These are phyloP conservation scores for Candida odintsovae DNA, from an alignment of 805 yeast genomes.

Conservation along the genomic window DNA sequence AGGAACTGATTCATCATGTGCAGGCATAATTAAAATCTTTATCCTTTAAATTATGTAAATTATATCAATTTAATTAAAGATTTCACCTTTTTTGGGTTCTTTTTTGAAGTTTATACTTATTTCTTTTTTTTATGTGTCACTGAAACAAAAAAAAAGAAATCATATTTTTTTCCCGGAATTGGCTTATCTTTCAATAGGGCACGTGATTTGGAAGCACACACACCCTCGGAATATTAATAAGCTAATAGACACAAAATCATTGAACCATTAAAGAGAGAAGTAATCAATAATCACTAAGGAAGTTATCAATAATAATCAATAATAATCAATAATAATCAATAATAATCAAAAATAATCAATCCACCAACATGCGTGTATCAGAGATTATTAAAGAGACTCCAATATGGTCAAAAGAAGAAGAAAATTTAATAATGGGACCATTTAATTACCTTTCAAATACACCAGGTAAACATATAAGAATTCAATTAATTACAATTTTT, in stretches of 20 bases:
- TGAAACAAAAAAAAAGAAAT: no score
- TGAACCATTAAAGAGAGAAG: no score
- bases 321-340: no score
- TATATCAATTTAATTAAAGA: no score
- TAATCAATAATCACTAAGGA: no score
- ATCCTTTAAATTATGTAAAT: no score
- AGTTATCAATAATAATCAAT: no score
- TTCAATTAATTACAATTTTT: constrained; percentile 43
- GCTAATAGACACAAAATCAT: no score
- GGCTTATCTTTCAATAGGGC: no score
- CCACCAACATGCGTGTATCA: background rate
- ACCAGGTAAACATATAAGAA: constrained; percentile 22
- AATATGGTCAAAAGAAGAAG: constrained; percentile 5
- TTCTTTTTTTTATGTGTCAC: background rate
- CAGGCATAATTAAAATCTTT: background rate
- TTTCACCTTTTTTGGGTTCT: no score
- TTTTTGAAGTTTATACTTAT: background rate
- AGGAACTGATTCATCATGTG: background rate
- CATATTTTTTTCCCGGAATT: background rate
- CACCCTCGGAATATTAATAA: no score
- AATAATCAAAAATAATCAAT: no score
- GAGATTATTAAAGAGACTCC: constrained; percentile 5
- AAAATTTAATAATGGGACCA: constrained; percentile 17
- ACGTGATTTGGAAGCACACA: background rate
- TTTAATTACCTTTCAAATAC: constrained; percentile 19